Evolutionary conservation across 257 asterid genomes (phyloP).

Genomic region (Nicotiana sylvestris): DNA sequence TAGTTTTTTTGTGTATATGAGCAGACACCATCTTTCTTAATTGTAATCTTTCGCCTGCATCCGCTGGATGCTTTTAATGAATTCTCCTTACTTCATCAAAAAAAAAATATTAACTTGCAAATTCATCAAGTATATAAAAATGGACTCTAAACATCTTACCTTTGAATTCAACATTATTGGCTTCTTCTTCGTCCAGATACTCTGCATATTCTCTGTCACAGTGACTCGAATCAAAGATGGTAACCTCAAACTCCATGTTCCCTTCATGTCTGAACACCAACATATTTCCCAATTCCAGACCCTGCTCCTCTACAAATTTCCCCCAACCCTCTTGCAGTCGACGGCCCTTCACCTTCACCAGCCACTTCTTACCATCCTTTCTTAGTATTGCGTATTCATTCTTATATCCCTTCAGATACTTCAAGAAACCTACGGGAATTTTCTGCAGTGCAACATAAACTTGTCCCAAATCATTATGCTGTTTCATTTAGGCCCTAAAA

Average conservation of each 20-base stretch:
- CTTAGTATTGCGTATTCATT: background rate
- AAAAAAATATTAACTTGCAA: background rate
- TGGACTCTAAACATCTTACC: too few relatives aligned
- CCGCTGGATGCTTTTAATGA: too few relatives aligned
- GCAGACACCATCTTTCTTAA: too few relatives aligned
- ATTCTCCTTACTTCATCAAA: too few relatives aligned
- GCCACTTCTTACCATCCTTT: background rate
- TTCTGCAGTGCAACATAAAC: background rate
- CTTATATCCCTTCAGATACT: background rate
- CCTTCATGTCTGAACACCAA: constrained; percentile 21
- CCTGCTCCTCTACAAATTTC: background rate
- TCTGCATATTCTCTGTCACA: background rate
- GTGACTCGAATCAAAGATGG: constrained; percentile 4
- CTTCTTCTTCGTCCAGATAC: background rate
- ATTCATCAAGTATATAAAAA: background rate
- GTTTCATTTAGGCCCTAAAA: too few relatives aligned
- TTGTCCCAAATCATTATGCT: too few relatives aligned
- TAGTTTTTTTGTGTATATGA: too few relatives aligned
- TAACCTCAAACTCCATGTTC: constrained; percentile 13
- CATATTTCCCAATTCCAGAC: constrained; percentile 3
- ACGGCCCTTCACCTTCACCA: background rate
- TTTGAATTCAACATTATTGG: too few relatives aligned
- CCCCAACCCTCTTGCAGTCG: background rate
- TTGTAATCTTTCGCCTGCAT: too few relatives aligned
- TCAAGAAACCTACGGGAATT: background rate